Percentiles rank a stretch among this genome's conserved stretches.
Evolutionary conservation across 352 stramenopile genomes (phyloP).

Genomic region (Pythium brachiatum): DNA sequence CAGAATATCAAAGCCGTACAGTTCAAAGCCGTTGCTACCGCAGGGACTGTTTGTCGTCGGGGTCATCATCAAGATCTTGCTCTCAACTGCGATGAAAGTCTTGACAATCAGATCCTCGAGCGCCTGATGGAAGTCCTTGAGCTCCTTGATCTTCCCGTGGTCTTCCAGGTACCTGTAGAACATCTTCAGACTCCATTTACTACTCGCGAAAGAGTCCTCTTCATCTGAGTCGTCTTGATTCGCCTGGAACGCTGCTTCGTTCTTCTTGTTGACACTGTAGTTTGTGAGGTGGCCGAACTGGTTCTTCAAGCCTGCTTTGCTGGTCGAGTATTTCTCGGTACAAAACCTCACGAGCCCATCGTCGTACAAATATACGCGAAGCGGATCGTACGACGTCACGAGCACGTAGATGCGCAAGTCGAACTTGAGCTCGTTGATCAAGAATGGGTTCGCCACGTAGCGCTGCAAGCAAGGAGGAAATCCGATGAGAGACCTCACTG

Average conservation of each 20-base stretch:
- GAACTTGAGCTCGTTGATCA: constrained; percentile 91
- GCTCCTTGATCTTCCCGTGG: constrained; percentile 37
- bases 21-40: constrained; percentile 67
- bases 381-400: constrained; percentile 82
- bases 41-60: neutral
- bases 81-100: constrained; percentile 86
- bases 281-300: constrained; percentile 91
- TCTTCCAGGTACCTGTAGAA: constrained; percentile 48
- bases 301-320: constrained; percentile 65
- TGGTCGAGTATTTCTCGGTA: constrained; percentile 75
- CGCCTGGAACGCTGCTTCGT: constrained; percentile 61
- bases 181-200: constrained; percentile 82
- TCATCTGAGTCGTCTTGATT: constrained; percentile 59
- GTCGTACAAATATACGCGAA: constrained; percentile 83
- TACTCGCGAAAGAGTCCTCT: constrained; percentile 40
- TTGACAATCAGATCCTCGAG: constrained; percentile 88
- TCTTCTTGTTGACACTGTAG: constrained; percentile 92
- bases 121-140: constrained; percentile 33
- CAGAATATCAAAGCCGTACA: constrained; percentile 90
- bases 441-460: constrained; percentile 76
- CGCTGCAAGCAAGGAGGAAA: constrained; percentile 25
- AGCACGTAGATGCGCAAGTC: constrained; percentile 90
- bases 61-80: constrained; percentile 51
- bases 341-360: constrained; percentile 88
- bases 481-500: neutral